Percentiles rank a stretch among this genome's conserved stretches.
Conservation (phyloP, 2,329 filamentous ascomycete genomes). For the Fusarium xylarioides region DNA sequence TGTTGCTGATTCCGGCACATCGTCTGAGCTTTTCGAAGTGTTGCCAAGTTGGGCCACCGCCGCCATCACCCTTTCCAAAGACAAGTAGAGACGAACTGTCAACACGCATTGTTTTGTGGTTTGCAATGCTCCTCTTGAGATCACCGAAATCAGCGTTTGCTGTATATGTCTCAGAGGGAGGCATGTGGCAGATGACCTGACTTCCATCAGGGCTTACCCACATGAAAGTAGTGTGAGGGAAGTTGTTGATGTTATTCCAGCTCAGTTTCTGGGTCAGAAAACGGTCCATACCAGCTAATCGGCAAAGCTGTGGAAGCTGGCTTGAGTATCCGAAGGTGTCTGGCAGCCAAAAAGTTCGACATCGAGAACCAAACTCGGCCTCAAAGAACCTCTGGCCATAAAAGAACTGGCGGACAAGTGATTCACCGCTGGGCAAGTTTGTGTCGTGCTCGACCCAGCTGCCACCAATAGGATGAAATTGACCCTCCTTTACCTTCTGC, state of each 20-base stretch:
- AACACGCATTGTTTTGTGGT: slow-evolving; percentile 96
- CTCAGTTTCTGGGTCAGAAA: slow-evolving; percentile 99
- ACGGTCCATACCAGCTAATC: slow-evolving; percentile 92
- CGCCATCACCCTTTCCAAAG: slow-evolving; percentile 96
- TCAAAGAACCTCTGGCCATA: slow-evolving; percentile 97
- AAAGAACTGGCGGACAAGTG: slow-evolving; percentile 90
- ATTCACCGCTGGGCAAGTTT: slow-evolving; percentile 95
- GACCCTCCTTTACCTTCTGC: slow-evolving; percentile 86
- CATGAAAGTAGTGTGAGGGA: slow-evolving; percentile 98
- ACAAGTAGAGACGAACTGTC: slow-evolving; percentile 90
- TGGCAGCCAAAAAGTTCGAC: slow-evolving; percentile 94
- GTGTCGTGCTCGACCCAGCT: slow-evolving; percentile 99
- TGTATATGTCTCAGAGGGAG: slow-evolving; percentile 94
- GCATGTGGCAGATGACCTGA: slow-evolving; percentile 98
- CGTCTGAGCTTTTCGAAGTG: slow-evolving; percentile 94
- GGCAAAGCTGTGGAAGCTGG: slow-evolving; percentile 92
- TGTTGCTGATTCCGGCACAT: slow-evolving; percentile 91
- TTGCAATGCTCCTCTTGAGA: slow-evolving; percentile 84
- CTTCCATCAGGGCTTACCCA: slow-evolving; percentile 97
- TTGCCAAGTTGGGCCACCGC: slow-evolving; percentile 92
- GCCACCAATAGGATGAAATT: slow-evolving; percentile 93
- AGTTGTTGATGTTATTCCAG: slow-evolving; percentile 99
- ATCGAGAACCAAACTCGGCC: slow-evolving; percentile 87
- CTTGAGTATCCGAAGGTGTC: slow-evolving; percentile 98
- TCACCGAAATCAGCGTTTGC: slow-evolving; percentile 95